These are phyloP conservation scores for Suhomyces anneliseae DNA, from an alignment of 1,139 yeast genomes.

Conservation along the genomic window DNA sequence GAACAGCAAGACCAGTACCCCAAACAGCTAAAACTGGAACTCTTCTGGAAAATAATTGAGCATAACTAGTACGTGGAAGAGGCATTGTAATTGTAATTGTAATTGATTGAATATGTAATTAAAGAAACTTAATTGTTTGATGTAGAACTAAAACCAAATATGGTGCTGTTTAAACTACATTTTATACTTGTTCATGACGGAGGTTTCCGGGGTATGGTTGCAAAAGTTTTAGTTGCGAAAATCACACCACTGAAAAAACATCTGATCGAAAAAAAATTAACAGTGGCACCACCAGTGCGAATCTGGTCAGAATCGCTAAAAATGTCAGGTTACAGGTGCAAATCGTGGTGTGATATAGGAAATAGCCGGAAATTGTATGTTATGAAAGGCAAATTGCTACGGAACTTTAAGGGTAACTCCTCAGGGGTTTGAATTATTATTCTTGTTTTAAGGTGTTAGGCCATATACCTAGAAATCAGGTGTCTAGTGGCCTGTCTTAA, in stretches of 20 bases:
- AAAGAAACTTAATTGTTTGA: no score
- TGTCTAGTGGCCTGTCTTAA: no score
- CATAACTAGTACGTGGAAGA: slow-evolving; percentile 6
- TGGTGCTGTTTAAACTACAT: background rate
- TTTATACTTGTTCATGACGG: background rate
- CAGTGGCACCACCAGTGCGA: background rate
- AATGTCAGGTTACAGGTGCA: no score
- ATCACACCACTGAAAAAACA: slow-evolving; percentile 1
- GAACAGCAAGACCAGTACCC: slow-evolving; percentile 31
- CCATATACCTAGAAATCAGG: no score
- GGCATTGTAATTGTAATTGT: background rate
- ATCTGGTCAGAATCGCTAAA: background rate
- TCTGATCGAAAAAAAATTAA: background rate
- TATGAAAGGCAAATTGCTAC: no score
- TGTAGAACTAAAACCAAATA: background rate
- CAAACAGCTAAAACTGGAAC: slow-evolving; percentile 33
- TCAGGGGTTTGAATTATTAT: no score
- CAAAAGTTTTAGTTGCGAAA: slow-evolving; percentile 7
- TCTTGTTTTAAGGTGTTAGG: no score
- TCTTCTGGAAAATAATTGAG: slow-evolving; percentile 24
- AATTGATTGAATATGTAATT: background rate
- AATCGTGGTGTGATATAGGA: background rate
- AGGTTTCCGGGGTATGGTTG: slow-evolving; percentile 4
- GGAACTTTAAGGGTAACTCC: no score
- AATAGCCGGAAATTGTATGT: background rate